phyloP scores from a whole-genome alignment of 495 filamentous ascomycete genomes.

The Monascus purpureus region DNA sequence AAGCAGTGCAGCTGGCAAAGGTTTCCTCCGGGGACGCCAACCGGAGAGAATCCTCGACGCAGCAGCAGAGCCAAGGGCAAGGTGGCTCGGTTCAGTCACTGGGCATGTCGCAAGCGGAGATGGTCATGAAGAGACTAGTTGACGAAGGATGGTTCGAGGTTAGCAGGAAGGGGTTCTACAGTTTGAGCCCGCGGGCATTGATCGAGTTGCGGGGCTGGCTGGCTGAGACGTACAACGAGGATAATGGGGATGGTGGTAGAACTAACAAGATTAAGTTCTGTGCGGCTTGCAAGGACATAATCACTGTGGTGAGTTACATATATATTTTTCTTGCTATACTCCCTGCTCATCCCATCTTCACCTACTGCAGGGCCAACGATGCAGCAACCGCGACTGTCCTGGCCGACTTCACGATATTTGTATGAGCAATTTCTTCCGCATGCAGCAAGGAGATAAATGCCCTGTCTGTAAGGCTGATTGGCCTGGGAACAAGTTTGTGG shows the following conservation, averaged over 20 bases:
- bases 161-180: conserved; percentile 55
- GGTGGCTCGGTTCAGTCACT: conserved; percentile 40
- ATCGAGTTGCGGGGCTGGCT: conserved; percentile 80
- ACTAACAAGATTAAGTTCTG: conserved; percentile 67
- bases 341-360: conserved; percentile 3
- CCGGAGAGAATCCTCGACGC: conserved; percentile 24
- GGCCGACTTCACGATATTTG: conserved; percentile 71
- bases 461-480: conserved; percentile 60
- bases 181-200: conserved; percentile 58
- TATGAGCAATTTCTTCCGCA: conserved; percentile 54
- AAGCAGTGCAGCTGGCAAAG: conserved; percentile 44
- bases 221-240: conserved; percentile 69
- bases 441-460: conserved; percentile 48
- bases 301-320: conserved; percentile 49
- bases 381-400: conserved; percentile 49
- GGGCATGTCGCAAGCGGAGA: conserved; percentile 63
- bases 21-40: conserved; percentile 13
- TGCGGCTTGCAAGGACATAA: conserved; percentile 76
- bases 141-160: conserved; percentile 77
- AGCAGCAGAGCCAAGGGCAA: conserved; percentile 23
- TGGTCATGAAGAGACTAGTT: conserved; percentile 51
- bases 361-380: conserved; percentile 55
- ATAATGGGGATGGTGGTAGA: conserved; percentile 32
- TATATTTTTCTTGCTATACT: not conserved
- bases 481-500: conserved; percentile 64